Base-by-base conservation (phyloP, 2,329 filamentous ascomycete genomes). In the Monilinia vaccinii-corymbosi region DNA sequence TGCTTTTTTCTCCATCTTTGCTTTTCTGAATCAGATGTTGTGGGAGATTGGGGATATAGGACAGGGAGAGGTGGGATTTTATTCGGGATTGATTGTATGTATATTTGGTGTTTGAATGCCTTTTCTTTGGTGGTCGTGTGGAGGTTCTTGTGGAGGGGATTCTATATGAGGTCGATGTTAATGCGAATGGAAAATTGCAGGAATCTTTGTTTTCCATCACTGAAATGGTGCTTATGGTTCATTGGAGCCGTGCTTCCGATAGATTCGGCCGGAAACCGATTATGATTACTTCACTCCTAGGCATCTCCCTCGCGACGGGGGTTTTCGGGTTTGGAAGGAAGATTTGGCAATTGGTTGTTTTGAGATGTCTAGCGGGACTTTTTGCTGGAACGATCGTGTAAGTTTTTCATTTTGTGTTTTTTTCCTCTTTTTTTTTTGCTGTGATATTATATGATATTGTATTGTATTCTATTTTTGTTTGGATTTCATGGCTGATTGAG, bases 1-100 rank as follows among this genome's bases (percentile, higher is more conserved):
- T 45, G 87, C 88, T n/a, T 93, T 90, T 75, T 93, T 92, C 76
- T 84, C 80, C 70, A 90, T 93, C 71, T 88, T 93, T 67, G 87
- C 89, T 0, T 93, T 88, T 73, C 81, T 94, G 73, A 89, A 85
- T 68, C 77, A 86, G 69, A 93, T 93, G 89, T 84, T 89, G 42
- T 76, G 82, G 71, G 77, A 81, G 60, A 86, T 85, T 61, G 88
- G 87, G 11, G 68, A 77, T 13, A 73, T 93, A 2, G 71, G 78
- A 1, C 75, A 82, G 48, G 74, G 79, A n/a, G 85, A 91, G 71
- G 83, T 91, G 4, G 89, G 89, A 2, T 93, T 92, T 75, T 93
- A 91, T 76, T 83, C 79, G 60, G 89, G 89, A 2, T 75, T 91
- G 14, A 91, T 93, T 70, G 69, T 70, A 52, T n/a, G 62, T 63